Percentiles rank a stretch among this genome's conserved stretches.
Evolutionary conservation across 805 yeast genomes (phyloP).

Genomic region (Ogataea trehalophila): DNA sequence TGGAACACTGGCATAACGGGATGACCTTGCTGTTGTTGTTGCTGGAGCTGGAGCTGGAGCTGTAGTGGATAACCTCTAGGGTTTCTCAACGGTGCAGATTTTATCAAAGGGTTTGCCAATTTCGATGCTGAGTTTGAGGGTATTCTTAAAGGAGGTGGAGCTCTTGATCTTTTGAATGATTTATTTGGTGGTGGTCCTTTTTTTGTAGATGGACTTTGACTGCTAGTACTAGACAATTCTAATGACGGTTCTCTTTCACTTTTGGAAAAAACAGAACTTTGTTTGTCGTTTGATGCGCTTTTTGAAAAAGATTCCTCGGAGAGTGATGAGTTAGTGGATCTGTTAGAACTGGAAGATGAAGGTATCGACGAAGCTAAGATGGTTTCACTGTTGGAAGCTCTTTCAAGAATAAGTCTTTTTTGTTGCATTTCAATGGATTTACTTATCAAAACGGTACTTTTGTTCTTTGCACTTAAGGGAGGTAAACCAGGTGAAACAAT

Average conservation of each 20-base stretch:
- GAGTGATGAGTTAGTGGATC: no score
- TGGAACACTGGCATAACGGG: background rate
- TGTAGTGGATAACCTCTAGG: background rate
- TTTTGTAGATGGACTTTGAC: background rate
- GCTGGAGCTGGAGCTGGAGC: no score
- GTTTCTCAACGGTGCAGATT: conserved; percentile 13
- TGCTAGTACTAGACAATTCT: background rate
- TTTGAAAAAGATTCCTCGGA: no score
- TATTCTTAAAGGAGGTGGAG: conserved; percentile 20
- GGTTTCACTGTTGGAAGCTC: conserved; percentile 1
- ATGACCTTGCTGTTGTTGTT: background rate
- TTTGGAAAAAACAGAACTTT: background rate
- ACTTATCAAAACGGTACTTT: conserved; percentile 13
- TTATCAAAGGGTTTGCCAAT: conserved; percentile 5
- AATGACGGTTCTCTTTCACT: background rate
- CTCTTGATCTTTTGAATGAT: conserved; percentile 17
- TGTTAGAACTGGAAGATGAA: background rate
- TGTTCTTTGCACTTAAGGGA: conserved; percentile 16
- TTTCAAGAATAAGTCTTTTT: conserved; percentile 14
- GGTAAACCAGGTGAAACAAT: conserved; percentile 24
- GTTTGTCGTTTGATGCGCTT: background rate
- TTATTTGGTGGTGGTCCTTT: background rate
- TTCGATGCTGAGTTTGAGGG: conserved; percentile 1
- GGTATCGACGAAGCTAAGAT: background rate
- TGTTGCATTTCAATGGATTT: conserved; percentile 22